Evolutionary conservation across 2,329 filamentous ascomycete genomes (phyloP), one percentile per base, ranked within the genome.

Genomic region (Colletotrichum noveboracense): DNA sequence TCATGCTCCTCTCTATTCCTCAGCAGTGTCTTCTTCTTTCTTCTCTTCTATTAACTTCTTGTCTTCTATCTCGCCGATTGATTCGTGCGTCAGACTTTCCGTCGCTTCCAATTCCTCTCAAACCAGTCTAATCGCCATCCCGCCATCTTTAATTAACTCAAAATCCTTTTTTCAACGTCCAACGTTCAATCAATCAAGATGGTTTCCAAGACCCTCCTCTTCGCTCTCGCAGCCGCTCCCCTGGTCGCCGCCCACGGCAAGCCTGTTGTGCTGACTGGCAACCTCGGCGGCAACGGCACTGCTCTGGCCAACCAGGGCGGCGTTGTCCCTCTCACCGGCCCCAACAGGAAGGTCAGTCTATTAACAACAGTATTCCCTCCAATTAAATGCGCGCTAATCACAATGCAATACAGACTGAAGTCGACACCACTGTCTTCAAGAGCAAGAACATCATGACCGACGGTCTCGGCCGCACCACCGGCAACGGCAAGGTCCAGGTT

Each of bases 391-490:
- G 9, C 7, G 26, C 74, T 75, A 34, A 75, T n/a, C 58, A 14
- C 7, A 4, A 3, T 6, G 3, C 26, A n/a, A 9, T 16, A 6
- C 48, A 80, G 76, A 88, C 86, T 3, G 86, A 88, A 78, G 79
- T 85, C 38, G 87, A 88, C 79, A 87, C 87, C 34, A 88, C 86
- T 48, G 83, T 88, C 77, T 88, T 88, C 82, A 73, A 76, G 24
- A 79, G 77, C 21, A 83, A 78, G 77, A 80, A 83, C 52, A 81
- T 84, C 74, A 78, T 79, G 67, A 81, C 81, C 56, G 79, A 87
- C 77, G 84, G 85, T 26, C 83, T 87, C 36, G 86, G 86, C 76
- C 79, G 76, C 36, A 87, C 85, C 66, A 82, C 78, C 0, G 82
- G 79, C 34, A 72, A 78, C 26, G 86, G 86, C 77, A 76, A 82